Base-by-base conservation (phyloP, 306 rosid species). In the Gynostemma pentaphyllum region DNA sequence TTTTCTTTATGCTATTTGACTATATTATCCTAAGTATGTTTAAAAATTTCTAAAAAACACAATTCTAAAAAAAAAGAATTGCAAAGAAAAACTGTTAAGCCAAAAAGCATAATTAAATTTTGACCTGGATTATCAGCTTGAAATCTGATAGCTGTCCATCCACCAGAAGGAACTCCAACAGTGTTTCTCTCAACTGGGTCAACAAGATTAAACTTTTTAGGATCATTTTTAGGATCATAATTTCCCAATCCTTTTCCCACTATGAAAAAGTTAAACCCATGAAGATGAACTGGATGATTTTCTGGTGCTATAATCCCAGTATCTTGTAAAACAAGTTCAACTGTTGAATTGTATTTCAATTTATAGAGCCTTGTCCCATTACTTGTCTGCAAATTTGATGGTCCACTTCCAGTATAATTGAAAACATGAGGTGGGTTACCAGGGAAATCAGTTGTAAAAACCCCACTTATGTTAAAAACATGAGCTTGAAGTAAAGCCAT, bases 151-250 rank as follows among this genome's bases (percentile, higher is more conserved):
- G 97, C 97, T 8, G 59, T 56, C 97, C 97, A 90, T 14, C 97
- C 97, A n/a, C 95, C 97, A 45, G 88, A 48, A 0, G 97, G 97
- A 8, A 90, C 88, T 9, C 94, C 81, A 66, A 83, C 36, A 0
- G 97, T 90, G 77, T 90, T 90, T 66, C 97, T 82, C 76, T 90
- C 97, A 46, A 78, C 94, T 57, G 97, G 97, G 56, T 90, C 94
- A 44, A 72, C 72, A 48, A 87, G 83, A 60, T 87, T 90, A 19
- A 90, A 87, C 1, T 59, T 82, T 24, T 81, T 76, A 0, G 80
- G 72, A 60, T 87, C 95, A 4, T 49, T 80, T 9, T 40, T 74
- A 13, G 85, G 62, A 36, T 90, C 78, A 39, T 74, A 90, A 28
- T 88, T 88, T 7, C 96, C 96, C 4, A 81, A 19, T 30, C 94